A percentile compares a stretch with the other conserved stretches of the same genome.
These are phyloP conservation scores for Pseudoneurospora amorphoporcata DNA, from an alignment of 495 filamentous ascomycete species.

Conservation along the genomic window DNA sequence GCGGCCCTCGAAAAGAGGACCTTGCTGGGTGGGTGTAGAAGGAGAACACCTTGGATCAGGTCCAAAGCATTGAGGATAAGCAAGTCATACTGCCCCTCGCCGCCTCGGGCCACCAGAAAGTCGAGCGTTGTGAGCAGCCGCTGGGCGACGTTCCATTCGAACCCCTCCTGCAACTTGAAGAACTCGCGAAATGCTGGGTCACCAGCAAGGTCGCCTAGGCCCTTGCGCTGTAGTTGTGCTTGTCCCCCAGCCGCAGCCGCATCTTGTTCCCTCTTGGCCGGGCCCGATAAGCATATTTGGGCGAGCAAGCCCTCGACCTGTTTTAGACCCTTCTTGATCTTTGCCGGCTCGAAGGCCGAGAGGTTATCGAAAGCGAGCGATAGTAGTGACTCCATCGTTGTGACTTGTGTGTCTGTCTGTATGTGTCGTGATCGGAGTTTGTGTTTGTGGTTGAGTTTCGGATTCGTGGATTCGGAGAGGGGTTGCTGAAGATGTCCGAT, in stretches of 20 bases:
- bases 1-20: conserved; percentile 78
- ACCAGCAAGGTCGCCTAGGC: conserved; percentile 55
- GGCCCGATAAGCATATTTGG: conserved; percentile 77
- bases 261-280: conserved; percentile 21
- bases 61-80: conserved; percentile 83
- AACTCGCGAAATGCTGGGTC: conserved; percentile 94
- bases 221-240: conserved; percentile 39
- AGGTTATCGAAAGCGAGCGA: conserved; percentile 94
- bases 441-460: background rate
- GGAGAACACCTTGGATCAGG: conserved; percentile 78
- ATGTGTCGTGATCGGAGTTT: background rate
- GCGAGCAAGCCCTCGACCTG: conserved; percentile 94
- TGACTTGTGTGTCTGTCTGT: background rate
- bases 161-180: conserved; percentile 91
- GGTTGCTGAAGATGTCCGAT: background rate
- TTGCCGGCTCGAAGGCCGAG: conserved; percentile 78
- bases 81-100: conserved; percentile 75
- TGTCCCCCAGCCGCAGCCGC: conserved; percentile 12
- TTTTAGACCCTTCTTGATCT: conserved; percentile 86
- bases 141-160: conserved; percentile 94
- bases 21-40: conserved; percentile 89
- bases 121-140: conserved; percentile 82
- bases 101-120: conserved; percentile 68
- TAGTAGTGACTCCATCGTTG: conserved; percentile 76
- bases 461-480: background rate